phyloP scores from a whole-genome alignment of 2,329 filamentous ascomycete species.

The Fusarium brevicatenulatum region DNA sequence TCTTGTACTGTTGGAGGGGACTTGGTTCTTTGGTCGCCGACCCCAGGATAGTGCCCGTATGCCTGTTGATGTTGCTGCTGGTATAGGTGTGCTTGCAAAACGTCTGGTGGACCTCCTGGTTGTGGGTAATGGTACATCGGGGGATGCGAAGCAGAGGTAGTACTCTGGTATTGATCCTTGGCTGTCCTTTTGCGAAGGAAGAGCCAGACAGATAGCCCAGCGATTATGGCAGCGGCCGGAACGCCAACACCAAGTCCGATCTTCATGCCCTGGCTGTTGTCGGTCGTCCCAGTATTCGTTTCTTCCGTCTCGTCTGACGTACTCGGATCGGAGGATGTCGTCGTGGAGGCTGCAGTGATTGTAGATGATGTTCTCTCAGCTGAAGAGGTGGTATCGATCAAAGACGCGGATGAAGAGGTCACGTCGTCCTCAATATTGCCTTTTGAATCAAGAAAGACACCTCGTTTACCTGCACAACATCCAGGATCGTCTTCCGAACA shows the following conservation, averaged over 20 bases:
- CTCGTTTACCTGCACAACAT: slow-evolving; percentile 22
- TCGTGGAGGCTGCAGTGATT: neutral
- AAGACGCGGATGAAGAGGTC: neutral
- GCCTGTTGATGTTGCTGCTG: neutral
- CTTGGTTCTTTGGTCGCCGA: neutral
- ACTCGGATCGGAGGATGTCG: neutral
- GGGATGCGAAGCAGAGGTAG: neutral
- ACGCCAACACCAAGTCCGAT: slow-evolving; percentile 25
- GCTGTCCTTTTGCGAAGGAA: neutral
- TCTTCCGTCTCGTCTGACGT: neutral
- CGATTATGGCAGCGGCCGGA: neutral
- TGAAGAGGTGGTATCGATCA: neutral
- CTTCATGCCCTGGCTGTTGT: neutral
- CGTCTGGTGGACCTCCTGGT: neutral
- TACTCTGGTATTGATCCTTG: neutral
- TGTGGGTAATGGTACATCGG: neutral
- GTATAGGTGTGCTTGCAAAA: neutral
- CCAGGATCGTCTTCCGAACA: slow-evolving; percentile 24
- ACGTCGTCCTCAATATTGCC: neutral
- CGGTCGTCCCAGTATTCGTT: neutral
- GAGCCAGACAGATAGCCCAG: neutral
- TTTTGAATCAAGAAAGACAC: slow-evolving; percentile 19
- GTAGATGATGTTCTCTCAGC: neutral
- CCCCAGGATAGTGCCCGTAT: neutral
- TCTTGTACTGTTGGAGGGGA: neutral